phyloP scores from a whole-genome alignment of 228 moss, liverwort and hornwort genomes.

The Sphagnum fallax region DNA sequence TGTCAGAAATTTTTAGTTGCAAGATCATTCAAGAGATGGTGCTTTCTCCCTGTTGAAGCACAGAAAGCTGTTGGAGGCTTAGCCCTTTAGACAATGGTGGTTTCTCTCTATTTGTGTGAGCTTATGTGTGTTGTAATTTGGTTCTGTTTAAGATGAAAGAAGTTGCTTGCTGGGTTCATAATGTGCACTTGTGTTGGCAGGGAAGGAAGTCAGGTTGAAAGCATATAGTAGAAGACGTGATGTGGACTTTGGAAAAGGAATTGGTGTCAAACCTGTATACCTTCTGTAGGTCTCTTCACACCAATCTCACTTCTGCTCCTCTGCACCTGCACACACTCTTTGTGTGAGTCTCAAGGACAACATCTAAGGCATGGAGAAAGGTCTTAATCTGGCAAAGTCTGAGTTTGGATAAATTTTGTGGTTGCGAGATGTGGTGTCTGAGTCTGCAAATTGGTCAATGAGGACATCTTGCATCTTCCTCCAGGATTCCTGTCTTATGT shows the following conservation, averaged over 20 bases:
- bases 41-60: neutral
- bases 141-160: neutral
- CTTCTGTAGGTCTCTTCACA: constrained; percentile 38
- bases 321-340: neutral
- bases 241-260: constrained; percentile 71
- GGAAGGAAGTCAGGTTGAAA: constrained; percentile 32
- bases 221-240: constrained; percentile 52
- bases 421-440: no score
- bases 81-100: neutral
- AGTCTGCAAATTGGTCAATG: no score
- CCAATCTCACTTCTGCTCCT: neutral
- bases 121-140: neutral
- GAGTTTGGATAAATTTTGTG: neutral
- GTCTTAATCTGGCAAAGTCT: neutral
- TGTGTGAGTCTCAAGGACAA: no score
- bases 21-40: no score
- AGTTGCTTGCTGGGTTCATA: neutral
- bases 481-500: no score
- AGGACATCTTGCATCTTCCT: no score
- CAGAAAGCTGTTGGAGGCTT: no score
- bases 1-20: no score
- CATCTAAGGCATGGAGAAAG: no score
- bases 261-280: constrained; percentile 60
- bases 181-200: constrained; percentile 15
- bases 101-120: neutral